Evolutionary conservation across 208 protist genomes (phyloP), one percentile per base, ranked within the genome.

Genomic region (Crithidia brevicula): DNA sequence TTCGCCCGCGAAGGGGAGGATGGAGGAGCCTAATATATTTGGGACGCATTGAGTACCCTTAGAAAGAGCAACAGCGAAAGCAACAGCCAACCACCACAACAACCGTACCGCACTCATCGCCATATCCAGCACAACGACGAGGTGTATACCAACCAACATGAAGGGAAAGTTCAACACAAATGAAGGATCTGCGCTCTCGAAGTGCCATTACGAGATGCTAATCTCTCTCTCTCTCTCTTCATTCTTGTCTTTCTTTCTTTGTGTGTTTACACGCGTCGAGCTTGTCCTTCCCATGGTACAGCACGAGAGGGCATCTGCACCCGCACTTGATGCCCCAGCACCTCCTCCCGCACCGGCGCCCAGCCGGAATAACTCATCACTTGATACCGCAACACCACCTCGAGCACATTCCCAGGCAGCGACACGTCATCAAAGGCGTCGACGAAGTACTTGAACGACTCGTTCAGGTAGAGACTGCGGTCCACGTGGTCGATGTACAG

Each of bases 331-430:
- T 78, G 49, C 15, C 63, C 71, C 42, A 80, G 57, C 8, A 71
- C 59, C 11, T 68, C 66, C 72, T 85, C 82, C 13, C 71, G 80
- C 33, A 86, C 34, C 4, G 79, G 85, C 0, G 85, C 73, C 76
- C 79, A 93, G 9, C 89, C 89, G 8, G 80, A 89, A 72, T 82
- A 82, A 47, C 85, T 89, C 68, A 95, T 83, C 65, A 88, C 71
- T 60, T 95, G 86, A 36, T 95, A 95, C 20, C 77, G 81, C 25
- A 94, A 36, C 13, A 83, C 36, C 33, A 92, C 43, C 50, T 88
- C 70, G 30, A 94, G 56, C 10, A 52, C 58, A n/a, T 47, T 71
- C 11, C 72, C 57, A 6, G 20, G 40, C 31, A 82, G 58, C 23
- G 62, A 62, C 20, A 30, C 45, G 25, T 60, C 38, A 31, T 68